Percentiles rank a stretch among this genome's conserved stretches.
These are phyloP conservation scores for Nymphaea colorata DNA, from an alignment of 164 flowering plant genomes.

Conservation along the genomic window DNA sequence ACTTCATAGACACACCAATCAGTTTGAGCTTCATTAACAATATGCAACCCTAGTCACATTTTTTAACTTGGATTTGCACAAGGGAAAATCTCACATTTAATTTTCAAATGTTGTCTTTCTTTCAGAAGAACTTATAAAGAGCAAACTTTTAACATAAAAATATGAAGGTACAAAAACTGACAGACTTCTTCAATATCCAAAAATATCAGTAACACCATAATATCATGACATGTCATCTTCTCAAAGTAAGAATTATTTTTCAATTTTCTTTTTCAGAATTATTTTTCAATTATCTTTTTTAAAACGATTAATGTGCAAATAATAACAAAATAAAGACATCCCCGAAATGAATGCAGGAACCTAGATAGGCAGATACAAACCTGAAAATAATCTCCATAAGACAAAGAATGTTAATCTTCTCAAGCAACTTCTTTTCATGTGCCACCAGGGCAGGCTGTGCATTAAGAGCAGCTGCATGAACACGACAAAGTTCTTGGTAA, in stretches of 20 bases:
- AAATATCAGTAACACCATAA: too few relatives aligned
- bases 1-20: neutral
- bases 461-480: constrained; percentile 64
- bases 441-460: constrained; percentile 85
- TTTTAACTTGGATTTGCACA: too few relatives aligned
- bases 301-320: neutral
- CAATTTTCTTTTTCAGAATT: neutral
- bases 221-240: too few relatives aligned
- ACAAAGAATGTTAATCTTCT: constrained; percentile 89
- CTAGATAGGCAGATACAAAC: constrained; percentile 15
- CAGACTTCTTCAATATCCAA: too few relatives aligned
- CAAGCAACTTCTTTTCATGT: constrained; percentile 78
- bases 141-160: too few relatives aligned
- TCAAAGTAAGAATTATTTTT: neutral
- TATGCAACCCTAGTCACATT: neutral
- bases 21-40: neutral
- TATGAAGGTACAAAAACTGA: too few relatives aligned
- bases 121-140: too few relatives aligned
- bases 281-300: neutral
- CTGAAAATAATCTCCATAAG: constrained; percentile 96
- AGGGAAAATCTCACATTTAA: too few relatives aligned
- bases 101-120: neutral
- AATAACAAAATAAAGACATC: neutral
- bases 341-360: neutral
- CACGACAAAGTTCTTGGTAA: constrained; percentile 80